These are phyloP conservation scores for Ambrosia artemisiifolia DNA, from an alignment of 129 eudicot genomes.

Conservation along the genomic window DNA sequence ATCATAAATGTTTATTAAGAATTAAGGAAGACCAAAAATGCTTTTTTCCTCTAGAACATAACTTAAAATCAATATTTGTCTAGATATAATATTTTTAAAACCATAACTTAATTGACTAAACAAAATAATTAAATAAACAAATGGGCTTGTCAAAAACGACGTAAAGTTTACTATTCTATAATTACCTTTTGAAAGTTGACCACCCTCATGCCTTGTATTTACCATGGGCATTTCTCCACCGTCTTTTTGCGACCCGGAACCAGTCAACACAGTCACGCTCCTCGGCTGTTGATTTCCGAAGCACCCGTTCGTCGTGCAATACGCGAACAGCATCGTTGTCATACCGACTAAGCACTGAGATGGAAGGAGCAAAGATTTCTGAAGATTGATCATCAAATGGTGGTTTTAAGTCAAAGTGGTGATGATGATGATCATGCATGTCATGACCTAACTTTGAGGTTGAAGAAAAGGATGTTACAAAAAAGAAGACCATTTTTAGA, in stretches of 20 bases:
- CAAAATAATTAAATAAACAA: constrained; percentile 3
- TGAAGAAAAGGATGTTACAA: constrained; percentile 22
- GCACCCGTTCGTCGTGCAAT: constrained; percentile 19
- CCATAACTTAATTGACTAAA: background rate
- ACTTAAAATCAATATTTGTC: background rate
- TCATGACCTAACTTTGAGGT: constrained; percentile 21
- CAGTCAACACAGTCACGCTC: background rate
- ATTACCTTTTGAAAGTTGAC: constrained; percentile 29
- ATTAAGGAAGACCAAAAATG: background rate
- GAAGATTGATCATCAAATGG: constrained; percentile 15
- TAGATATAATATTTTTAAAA: background rate
- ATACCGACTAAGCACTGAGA: background rate
- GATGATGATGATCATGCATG: constrained; percentile 1
- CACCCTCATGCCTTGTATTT: constrained; percentile 7
- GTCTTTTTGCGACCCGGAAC: background rate
- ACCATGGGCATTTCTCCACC: constrained; percentile 5
- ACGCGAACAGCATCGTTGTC: constrained; percentile 23
- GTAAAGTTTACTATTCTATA: background rate
- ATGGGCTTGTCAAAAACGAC: background rate
- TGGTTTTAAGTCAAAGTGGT: constrained; percentile 15
- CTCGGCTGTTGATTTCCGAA: background rate
- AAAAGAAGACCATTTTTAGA: constrained; percentile 26
- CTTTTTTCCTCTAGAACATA: background rate
- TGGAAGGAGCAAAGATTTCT: background rate
- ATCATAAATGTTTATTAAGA: background rate